A percentile compares a stretch with the other conserved stretches of the same genome.
phyloP scores from a whole-genome alignment of 139 green algal genomes.

The Asterochloris sp. region DNA sequence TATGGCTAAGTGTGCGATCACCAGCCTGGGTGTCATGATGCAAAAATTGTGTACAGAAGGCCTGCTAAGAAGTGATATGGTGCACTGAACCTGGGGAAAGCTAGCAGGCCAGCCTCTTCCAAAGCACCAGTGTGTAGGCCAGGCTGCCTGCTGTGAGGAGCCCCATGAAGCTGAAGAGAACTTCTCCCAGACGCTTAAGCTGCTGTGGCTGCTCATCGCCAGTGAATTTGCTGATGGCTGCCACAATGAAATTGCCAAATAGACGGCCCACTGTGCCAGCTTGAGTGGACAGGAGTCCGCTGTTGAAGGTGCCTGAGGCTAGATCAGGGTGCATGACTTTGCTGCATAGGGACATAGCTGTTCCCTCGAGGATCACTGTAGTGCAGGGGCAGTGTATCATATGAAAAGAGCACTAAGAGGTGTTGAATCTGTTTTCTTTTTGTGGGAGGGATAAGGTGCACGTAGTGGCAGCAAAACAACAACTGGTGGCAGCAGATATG shows the following conservation, averaged over 20 bases:
- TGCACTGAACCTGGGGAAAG: too few relatives aligned
- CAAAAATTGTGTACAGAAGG: too few relatives aligned
- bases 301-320: conserved; percentile 7
- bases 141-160: neutral
- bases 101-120: neutral
- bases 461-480: too few relatives aligned
- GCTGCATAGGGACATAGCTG: conserved; percentile 5
- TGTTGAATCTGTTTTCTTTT: too few relatives aligned
- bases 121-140: conserved; percentile 18
- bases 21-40: too few relatives aligned
- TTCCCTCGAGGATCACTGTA: conserved; percentile 4
- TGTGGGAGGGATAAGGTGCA: too few relatives aligned
- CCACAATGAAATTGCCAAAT: conserved; percentile 10
- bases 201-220: neutral
- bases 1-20: too few relatives aligned
- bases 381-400: too few relatives aligned
- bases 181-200: conserved; percentile 1
- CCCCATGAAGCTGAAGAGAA: conserved; percentile 6
- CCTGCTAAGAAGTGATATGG: too few relatives aligned
- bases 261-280: conserved; percentile 16
- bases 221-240: conserved; percentile 10
- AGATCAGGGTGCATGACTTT: conserved; percentile 16
- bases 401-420: too few relatives aligned
- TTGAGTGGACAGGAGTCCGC: conserved; percentile 17
- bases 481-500: too few relatives aligned